phyloP scores from a whole-genome alignment of 805 yeast genomes.

The Cyberlindnera euphorbiiphila region DNA sequence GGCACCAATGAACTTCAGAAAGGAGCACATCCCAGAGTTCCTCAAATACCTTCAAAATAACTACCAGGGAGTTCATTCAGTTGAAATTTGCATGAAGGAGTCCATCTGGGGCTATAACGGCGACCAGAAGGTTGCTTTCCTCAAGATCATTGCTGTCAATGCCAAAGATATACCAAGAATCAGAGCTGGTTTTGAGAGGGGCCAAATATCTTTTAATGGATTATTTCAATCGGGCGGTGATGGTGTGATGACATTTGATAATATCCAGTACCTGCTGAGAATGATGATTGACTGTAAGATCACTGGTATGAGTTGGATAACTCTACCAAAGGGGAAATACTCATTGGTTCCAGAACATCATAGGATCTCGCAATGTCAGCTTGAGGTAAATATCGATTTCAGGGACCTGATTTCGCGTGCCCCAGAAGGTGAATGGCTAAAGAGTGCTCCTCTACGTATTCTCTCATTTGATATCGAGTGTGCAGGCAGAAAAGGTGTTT shows the following conservation, averaged over 20 bases:
- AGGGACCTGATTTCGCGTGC: slow-evolving; percentile 71
- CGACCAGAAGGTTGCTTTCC: slow-evolving; percentile 70
- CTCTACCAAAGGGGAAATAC: slow-evolving; percentile 76
- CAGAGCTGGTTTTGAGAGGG: slow-evolving; percentile 80
- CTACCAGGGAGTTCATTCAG: slow-evolving; percentile 54
- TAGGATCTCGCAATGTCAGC: slow-evolving; percentile 73
- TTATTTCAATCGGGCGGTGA: slow-evolving; percentile 55
- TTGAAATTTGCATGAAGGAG: slow-evolving; percentile 70
- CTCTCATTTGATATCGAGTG: slow-evolving; percentile 97
- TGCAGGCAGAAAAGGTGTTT: slow-evolving; percentile 95
- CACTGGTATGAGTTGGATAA: slow-evolving; percentile 96
- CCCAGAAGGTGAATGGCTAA: slow-evolving; percentile 91
- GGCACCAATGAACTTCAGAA: slow-evolving; percentile 73
- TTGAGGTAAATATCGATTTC: slow-evolving; percentile 73
- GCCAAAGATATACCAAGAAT: slow-evolving; percentile 64
- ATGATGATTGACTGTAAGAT: slow-evolving; percentile 90
- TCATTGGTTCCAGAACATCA: slow-evolving; percentile 36
- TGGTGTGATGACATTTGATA: slow-evolving; percentile 72
- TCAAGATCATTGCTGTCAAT: slow-evolving; percentile 66
- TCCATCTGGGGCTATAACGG: slow-evolving; percentile 94
- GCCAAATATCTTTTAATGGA: slow-evolving; percentile 63
- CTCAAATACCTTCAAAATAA: slow-evolving; percentile 41
- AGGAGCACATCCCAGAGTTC: slow-evolving; percentile 48
- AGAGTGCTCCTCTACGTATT: slow-evolving; percentile 89
- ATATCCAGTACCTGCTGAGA: slow-evolving; percentile 79